phyloP scores from a whole-genome alignment of 2,329 filamentous ascomycete species.

The Chaetomium globosum region DNA sequence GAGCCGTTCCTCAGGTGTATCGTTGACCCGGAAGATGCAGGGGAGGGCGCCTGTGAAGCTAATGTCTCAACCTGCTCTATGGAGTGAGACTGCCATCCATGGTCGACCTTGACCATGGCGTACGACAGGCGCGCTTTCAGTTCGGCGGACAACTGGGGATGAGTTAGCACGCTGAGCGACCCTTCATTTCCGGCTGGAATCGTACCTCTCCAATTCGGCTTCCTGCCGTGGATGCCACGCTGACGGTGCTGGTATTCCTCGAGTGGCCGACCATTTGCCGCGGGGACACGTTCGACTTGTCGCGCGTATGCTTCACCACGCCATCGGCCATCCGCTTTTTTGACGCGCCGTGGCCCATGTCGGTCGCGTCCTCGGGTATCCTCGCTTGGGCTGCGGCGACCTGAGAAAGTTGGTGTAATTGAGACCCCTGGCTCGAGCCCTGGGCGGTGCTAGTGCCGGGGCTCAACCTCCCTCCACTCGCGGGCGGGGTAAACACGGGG shows the following conservation, averaged over 20 bases:
- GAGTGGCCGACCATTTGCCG: slow-evolving; percentile 60
- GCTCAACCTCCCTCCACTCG: slow-evolving; percentile 48
- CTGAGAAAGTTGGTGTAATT: slow-evolving; percentile 61
- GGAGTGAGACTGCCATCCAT: slow-evolving; percentile 80
- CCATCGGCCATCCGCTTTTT: slow-evolving; percentile 80
- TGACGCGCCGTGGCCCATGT: slow-evolving; percentile 41
- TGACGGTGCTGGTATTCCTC: slow-evolving; percentile 71
- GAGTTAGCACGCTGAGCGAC: slow-evolving; percentile 31
- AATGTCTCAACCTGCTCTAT: slow-evolving; percentile 77
- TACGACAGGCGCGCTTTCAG: slow-evolving; percentile 85
- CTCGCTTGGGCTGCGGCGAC: slow-evolving; percentile 58
- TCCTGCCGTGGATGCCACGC: slow-evolving; percentile 61
- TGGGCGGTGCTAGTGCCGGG: slow-evolving; percentile 45
- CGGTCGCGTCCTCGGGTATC: slow-evolving; percentile 46
- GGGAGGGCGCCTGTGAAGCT: slow-evolving; percentile 68
- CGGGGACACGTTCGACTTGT: slow-evolving; percentile 51
- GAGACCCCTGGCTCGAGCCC: slow-evolving; percentile 57
- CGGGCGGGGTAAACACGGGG: slow-evolving; percentile 49
- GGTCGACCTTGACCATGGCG: slow-evolving; percentile 89
- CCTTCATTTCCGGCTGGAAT: slow-evolving; percentile 28
- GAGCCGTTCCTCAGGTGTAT: slow-evolving; percentile 54
- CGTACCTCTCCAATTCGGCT: slow-evolving; percentile 78
- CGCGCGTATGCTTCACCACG: slow-evolving; percentile 60
- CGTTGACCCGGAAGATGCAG: slow-evolving; percentile 61
- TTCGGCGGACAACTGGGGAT: slow-evolving; percentile 69